Evolutionary conservation across 768 basidiomycete species (phyloP).

Genomic region (Mycena epipterygia): DNA sequence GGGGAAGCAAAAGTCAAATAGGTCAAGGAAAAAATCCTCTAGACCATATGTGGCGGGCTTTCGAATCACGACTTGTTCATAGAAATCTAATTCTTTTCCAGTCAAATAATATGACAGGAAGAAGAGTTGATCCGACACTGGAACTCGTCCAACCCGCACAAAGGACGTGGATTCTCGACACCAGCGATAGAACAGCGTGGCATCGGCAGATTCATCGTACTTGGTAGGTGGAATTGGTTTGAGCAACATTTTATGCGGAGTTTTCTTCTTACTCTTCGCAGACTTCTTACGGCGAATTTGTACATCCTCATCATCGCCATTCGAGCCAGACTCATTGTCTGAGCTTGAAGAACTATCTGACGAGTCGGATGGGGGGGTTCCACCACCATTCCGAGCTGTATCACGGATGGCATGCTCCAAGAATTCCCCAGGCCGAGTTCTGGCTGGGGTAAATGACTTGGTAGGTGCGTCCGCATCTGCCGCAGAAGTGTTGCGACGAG

Average conservation of each 20-base stretch:
- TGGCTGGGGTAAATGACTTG: too few relatives aligned
- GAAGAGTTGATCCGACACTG: constrained; percentile 30
- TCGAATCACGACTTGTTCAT: constrained; percentile 36
- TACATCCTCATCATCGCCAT: too few relatives aligned
- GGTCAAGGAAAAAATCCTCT: constrained; percentile 46
- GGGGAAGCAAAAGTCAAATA: constrained; percentile 56
- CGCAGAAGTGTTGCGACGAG: too few relatives aligned
- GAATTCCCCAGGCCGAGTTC: too few relatives aligned
- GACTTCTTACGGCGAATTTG: background rate
- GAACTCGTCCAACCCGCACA: constrained; percentile 35
- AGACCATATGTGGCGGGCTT: constrained; percentile 38
- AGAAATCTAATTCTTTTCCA: constrained; percentile 47
- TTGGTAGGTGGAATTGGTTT: constrained; percentile 40
- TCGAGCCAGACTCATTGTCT: too few relatives aligned
- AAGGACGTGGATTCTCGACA: constrained; percentile 37
- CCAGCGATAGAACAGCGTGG: too few relatives aligned
- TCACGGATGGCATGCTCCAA: too few relatives aligned
- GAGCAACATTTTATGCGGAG: constrained; percentile 32
- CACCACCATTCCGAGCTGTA: too few relatives aligned
- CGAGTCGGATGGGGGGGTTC: too few relatives aligned
- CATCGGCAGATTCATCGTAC: constrained; percentile 49
- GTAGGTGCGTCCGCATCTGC: too few relatives aligned
- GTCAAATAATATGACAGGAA: constrained; percentile 43
- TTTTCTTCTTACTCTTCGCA: too few relatives aligned
- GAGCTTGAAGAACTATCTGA: too few relatives aligned